phyloP scores from a whole-genome alignment of 805 yeast species.

The Martiniozyma abietophila region DNA sequence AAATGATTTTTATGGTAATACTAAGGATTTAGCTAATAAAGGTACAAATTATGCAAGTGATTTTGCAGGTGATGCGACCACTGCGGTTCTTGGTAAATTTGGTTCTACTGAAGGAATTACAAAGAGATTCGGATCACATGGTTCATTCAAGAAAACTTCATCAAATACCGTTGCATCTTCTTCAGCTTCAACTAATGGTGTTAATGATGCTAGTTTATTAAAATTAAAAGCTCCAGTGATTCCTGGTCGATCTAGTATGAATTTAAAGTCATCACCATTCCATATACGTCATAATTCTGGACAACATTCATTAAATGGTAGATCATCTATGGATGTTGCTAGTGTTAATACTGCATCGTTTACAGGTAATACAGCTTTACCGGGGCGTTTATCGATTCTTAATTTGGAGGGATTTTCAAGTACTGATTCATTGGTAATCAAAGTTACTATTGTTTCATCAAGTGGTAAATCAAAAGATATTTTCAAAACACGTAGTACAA shows the following conservation, averaged over 20 bases:
- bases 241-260: too few species aligned
- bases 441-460: slow-evolving; percentile 34
- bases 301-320: slow-evolving; percentile 12
- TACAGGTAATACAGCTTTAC: slow-evolving; percentile 26
- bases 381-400: slow-evolving; percentile 48
- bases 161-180: slow-evolving; percentile 3
- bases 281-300: too few species aligned
- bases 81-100: slow-evolving; percentile 24
- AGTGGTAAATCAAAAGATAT: slow-evolving; percentile 41
- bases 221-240: too few species aligned
- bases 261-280: too few species aligned
- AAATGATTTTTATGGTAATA: slow-evolving; percentile 32
- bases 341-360: slow-evolving; percentile 23
- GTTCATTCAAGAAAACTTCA: slow-evolving; percentile 23
- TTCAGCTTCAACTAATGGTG: slow-evolving; percentile 2
- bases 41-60: slow-evolving; percentile 31
- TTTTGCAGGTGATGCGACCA: slow-evolving; percentile 32
- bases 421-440: slow-evolving; percentile 36
- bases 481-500: slow-evolving; percentile 56
- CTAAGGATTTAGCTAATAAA: slow-evolving; percentile 30
- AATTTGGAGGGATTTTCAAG: slow-evolving; percentile 20
- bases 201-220: too few species aligned
- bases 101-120: slow-evolving; percentile 1
- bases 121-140: too few species aligned
- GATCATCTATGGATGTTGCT: slow-evolving; percentile 19